These are phyloP conservation scores for Phanerodontia chrysosporium DNA, from an alignment of 768 basidiomycete genomes.

Conservation along the genomic window DNA sequence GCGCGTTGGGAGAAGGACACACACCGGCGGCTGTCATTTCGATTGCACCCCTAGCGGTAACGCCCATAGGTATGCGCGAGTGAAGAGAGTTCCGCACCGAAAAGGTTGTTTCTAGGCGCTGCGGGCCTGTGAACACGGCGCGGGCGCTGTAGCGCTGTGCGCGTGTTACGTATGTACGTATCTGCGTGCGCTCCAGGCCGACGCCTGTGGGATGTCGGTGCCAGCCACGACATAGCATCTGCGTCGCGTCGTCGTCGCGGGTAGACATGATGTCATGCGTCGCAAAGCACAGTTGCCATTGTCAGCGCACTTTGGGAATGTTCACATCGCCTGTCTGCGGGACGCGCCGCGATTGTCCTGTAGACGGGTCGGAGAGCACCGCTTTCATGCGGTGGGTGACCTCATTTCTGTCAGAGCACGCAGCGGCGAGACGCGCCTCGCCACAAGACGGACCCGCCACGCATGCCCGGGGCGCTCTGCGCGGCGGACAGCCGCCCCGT, in stretches of 20 bases:
- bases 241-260: neutral
- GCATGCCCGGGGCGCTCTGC: no score
- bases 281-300: no score
- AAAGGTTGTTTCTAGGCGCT: neutral
- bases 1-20: neutral
- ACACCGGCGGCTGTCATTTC: neutral
- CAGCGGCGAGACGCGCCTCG: no score
- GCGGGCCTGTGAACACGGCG: neutral
- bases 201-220: neutral
- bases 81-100: neutral
- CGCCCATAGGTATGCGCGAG: neutral
- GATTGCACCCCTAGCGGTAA: neutral
- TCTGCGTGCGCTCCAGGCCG: neutral
- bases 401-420: neutral
- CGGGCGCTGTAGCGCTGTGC: neutral
- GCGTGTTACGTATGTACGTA: neutral
- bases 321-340: no score
- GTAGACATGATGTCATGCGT: neutral
- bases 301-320: no score
- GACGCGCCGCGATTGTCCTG: neutral
- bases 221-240: neutral
- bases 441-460: no score
- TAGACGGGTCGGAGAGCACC: neutral
- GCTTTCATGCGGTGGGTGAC: neutral
- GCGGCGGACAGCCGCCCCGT: neutral